A percentile compares a stretch with the other conserved stretches of the same genome.
These are phyloP conservation scores for Hortiboletus campestris DNA, from an alignment of 768 basidiomycete genomes.

Conservation along the genomic window DNA sequence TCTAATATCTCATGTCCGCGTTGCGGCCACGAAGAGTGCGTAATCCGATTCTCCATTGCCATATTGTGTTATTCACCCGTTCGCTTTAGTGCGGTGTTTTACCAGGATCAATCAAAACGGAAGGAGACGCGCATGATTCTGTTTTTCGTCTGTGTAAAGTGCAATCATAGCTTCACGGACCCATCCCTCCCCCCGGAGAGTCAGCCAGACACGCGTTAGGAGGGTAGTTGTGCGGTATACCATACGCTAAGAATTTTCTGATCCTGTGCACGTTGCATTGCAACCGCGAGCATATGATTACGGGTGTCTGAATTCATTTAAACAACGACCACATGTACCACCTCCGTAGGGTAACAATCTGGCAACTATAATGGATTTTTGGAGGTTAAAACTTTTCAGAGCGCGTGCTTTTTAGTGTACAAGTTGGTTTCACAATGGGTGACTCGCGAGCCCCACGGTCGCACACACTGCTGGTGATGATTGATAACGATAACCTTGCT, in stretches of 20 bases:
- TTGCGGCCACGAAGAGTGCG: conserved; percentile 82
- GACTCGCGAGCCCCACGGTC: not conserved
- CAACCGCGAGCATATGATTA: not conserved
- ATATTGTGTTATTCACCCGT: conserved; percentile 2
- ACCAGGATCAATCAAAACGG: conserved; percentile 96
- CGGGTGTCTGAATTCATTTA: not conserved
- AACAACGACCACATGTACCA: not conserved
- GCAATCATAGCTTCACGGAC: conserved; percentile 74
- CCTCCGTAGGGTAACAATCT: not conserved
- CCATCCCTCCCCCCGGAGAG: conserved; percentile 54
- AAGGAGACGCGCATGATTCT: conserved; percentile 94
- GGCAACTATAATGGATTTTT: not conserved
- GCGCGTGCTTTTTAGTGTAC: not conserved
- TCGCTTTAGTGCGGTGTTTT: conserved; percentile 77
- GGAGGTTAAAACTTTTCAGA: not conserved
- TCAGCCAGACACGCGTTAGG: conserved; percentile 29
- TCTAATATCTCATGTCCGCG: conserved; percentile 79
- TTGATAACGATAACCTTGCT: not conserved
- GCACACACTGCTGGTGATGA: not conserved
- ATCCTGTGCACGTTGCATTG: conserved; percentile 1
- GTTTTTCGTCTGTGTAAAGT: conserved; percentile 86
- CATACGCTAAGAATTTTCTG: not conserved
- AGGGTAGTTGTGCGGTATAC: conserved; percentile 2
- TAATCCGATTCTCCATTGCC: conserved; percentile 9
- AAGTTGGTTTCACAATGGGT: not conserved